Evolutionary conservation across 2,329 filamentous ascomycete species (phyloP).

Genomic region (Verticillium longisporum): DNA sequence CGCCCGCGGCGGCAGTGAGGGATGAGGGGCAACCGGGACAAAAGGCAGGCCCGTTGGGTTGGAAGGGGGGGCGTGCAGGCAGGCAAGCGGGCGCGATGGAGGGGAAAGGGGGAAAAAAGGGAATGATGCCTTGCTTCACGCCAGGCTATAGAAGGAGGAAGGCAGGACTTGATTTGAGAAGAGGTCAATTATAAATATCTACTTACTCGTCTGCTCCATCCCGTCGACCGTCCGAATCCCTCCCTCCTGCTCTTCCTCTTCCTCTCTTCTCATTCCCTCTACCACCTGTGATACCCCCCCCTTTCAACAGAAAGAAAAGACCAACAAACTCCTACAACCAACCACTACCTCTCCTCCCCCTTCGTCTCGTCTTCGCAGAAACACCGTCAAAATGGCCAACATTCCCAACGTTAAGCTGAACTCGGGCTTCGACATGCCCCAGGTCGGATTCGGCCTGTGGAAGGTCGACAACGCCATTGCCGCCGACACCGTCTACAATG

Average conservation of each 20-base stretch:
- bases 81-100: background rate
- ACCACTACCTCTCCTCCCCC: background rate
- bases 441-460: conserved; percentile 75
- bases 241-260: background rate
- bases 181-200: conserved; percentile 2
- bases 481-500: conserved; percentile 73
- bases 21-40: background rate
- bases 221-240: background rate
- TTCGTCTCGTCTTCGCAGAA: background rate
- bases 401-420: conserved; percentile 53
- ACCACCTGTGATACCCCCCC: conserved; percentile 38
- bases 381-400: conserved; percentile 2
- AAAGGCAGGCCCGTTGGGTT: background rate
- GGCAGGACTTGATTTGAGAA: background rate
- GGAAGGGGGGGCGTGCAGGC: background rate
- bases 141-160: background rate
- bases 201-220: background rate
- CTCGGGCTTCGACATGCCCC: conserved; percentile 63
- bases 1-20: background rate
- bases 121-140: background rate
- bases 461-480: conserved; percentile 70
- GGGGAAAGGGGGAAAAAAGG: background rate
- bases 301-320: conserved; percentile 18
- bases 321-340: conserved; percentile 63
- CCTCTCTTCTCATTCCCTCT: conserved; percentile 16